A percentile compares a stretch with the other conserved stretches of the same genome.
Evolutionary conservation across 2,329 filamentous ascomycete species (phyloP).

Genomic region (Verticillium zaregamsianum): DNA sequence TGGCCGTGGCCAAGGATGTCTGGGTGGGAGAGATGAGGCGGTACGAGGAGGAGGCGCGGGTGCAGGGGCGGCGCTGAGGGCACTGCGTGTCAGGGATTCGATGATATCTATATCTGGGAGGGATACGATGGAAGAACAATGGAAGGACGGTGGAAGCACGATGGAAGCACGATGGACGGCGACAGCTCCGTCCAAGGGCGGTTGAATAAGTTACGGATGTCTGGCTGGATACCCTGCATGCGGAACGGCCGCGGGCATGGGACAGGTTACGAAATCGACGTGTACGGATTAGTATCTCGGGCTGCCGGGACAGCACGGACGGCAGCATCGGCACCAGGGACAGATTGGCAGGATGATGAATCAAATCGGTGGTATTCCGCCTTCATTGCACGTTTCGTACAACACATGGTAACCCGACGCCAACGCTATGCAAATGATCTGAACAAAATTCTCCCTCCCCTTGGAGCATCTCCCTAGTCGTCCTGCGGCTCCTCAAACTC

Average conservation of each 20-base stretch:
- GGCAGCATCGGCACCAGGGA: neutral
- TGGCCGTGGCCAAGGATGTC: constrained; percentile 44
- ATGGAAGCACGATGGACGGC: too few relatives aligned
- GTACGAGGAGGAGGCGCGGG: constrained; percentile 45
- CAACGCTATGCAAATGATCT: constrained; percentile 35
- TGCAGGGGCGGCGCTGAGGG: constrained; percentile 14
- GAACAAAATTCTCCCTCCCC: neutral
- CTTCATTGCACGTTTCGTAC: neutral
- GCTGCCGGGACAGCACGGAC: neutral
- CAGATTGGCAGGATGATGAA: neutral
- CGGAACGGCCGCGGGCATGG: too few relatives aligned
- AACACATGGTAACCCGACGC: constrained; percentile 21
- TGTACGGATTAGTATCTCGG: neutral
- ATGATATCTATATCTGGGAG: neutral
- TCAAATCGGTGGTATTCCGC: neutral
- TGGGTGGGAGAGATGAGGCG: constrained; percentile 55
- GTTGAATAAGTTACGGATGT: too few relatives aligned
- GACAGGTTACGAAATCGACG: too few relatives aligned
- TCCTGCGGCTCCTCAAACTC: constrained; percentile 28
- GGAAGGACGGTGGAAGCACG: neutral
- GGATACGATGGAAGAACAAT: neutral
- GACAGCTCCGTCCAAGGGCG: too few relatives aligned
- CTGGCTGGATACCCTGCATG: too few relatives aligned
- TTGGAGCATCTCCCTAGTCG: constrained; percentile 15
- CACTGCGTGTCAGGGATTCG: too few relatives aligned